phyloP scores from a whole-genome alignment of 306 rosid species.

The Quercus cerris region DNA sequence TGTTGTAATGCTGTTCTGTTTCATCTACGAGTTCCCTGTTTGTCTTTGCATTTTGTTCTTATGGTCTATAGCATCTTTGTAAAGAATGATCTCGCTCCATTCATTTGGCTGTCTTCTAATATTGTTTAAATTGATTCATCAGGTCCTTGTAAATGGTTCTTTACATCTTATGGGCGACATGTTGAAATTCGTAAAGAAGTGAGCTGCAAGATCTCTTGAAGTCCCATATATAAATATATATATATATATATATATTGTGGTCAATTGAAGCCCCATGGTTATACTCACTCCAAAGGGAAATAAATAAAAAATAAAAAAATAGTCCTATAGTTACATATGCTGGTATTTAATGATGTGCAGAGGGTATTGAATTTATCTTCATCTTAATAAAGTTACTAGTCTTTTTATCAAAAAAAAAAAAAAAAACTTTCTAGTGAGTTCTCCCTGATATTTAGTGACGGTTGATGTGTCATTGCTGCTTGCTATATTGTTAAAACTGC shows the following conservation, averaged over 20 bases:
- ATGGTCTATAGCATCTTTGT: neutral
- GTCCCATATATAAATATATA: neutral
- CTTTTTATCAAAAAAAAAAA: no score
- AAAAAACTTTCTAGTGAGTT: neutral
- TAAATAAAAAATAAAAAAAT: no score
- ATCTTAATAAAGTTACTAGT: no score
- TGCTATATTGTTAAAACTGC: conserved; percentile 1
- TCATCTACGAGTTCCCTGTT: neutral
- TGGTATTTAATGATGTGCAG: neutral
- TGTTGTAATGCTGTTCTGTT: neutral
- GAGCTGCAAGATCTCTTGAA: conserved; percentile 27
- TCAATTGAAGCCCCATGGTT: conserved; percentile 1
- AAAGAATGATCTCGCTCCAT: neutral
- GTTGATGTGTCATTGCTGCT: neutral
- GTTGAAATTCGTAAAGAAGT: conserved; percentile 72
- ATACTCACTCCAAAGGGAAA: no score
- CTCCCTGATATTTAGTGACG: neutral
- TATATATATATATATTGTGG: no score
- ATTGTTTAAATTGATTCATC: conserved; percentile 23
- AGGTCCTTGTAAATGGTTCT: conserved; percentile 96
- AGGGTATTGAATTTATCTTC: neutral
- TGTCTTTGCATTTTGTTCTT: neutral
- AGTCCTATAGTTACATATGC: neutral
- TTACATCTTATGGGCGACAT: conserved; percentile 94
- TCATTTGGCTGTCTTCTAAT: conserved; percentile 1